phyloP scores from a whole-genome alignment of 106 monocot species.

The Xerophyta viscosa region DNA sequence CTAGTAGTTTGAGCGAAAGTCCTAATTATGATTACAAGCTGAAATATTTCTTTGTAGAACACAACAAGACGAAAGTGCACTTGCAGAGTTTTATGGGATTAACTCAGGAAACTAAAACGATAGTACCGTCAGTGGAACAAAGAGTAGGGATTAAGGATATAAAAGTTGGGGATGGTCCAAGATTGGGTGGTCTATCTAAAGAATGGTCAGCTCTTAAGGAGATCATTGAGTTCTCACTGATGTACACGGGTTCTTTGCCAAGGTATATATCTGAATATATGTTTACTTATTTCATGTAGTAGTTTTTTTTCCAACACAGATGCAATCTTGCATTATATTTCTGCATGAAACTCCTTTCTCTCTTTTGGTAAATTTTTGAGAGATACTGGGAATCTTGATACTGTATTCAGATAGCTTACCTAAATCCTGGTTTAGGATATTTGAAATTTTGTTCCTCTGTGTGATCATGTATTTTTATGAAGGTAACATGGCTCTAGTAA shows the following conservation, averaged over 20 bases:
- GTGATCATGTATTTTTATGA: too few relatives aligned
- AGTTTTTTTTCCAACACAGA: too few relatives aligned
- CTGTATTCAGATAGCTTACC: too few relatives aligned
- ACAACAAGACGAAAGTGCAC: slow-evolving; percentile 43
- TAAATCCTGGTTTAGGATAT: too few relatives aligned
- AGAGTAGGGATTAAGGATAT: slow-evolving; percentile 5
- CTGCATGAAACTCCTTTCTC: too few relatives aligned
- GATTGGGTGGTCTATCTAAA: slow-evolving; percentile 78
- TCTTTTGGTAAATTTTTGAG: too few relatives aligned
- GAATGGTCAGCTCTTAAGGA: slow-evolving; percentile 67
- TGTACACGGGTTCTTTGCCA: slow-evolving; percentile 24
- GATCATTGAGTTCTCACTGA: slow-evolving; percentile 67
- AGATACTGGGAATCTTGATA: too few relatives aligned
- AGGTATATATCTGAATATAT: slow-evolving; percentile 27
- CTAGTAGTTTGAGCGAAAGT: slow-evolving; percentile 6
- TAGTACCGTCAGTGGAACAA: not conserved
- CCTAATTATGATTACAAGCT: slow-evolving; percentile 1
- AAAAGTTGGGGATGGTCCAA: slow-evolving; percentile 18
- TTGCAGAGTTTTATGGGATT: slow-evolving; percentile 19
- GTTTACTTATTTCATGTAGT: too few relatives aligned
- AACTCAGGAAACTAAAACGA: not conserved
- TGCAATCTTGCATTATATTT: too few relatives aligned
- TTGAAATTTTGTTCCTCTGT: too few relatives aligned
- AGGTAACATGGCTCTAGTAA: too few relatives aligned
- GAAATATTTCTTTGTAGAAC: slow-evolving; percentile 19